Base-by-base conservation (phyloP, 441 rosid genomes). In the Brassica balearica region DNA sequence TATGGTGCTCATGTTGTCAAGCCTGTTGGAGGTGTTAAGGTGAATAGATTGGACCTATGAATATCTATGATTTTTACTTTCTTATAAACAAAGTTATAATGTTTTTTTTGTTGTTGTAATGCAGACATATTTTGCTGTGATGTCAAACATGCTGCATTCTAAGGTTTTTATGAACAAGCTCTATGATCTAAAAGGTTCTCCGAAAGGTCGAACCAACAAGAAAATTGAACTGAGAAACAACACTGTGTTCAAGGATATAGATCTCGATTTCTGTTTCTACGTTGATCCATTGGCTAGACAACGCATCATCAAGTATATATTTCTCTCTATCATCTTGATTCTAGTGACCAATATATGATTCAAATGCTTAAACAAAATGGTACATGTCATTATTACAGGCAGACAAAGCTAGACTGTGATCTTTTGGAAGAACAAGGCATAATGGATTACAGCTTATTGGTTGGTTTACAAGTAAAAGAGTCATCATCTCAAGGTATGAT, bases 111-210 rank as follows among this genome's bases (percentile, higher is more conserved):
- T 25, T 25, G 27, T 6, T 71, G 55, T 36, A 58, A 53, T 46
- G 63, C 84, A 90, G 92, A 83, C 84, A 69, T 89, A 85, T 81
- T 87, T 91, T 73, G 77, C 76, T 58, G 86, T 90, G 19, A 70
- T 77, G 76, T 79, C 82, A 70, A 86, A 88, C 76, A 68, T 88
- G 41, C 60, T 87, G 15, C 86, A 75, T 41, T 69, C 84, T 5
- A 77, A 82, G 29, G 48, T 72, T 23, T 63, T 65, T 46, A 69
- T 86, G 78, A 82, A 79, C 77, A 82, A 80, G 27, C 53, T 85
- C 29, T 90, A 83, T 82, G 88, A 87, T 75, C 91, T 90, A 15
- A 88, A 87, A 82, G 93, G 91, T 59, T 87, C 89, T 55, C 79
- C 70, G 2, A 79, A 77, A 81, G 93, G 94, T 14, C 86, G 91